Evolutionary conservation across 192 early-diverging fungal species (phyloP), one percentile per base, ranked within the genome.

Genomic region (Backusella tuberculispora): DNA sequence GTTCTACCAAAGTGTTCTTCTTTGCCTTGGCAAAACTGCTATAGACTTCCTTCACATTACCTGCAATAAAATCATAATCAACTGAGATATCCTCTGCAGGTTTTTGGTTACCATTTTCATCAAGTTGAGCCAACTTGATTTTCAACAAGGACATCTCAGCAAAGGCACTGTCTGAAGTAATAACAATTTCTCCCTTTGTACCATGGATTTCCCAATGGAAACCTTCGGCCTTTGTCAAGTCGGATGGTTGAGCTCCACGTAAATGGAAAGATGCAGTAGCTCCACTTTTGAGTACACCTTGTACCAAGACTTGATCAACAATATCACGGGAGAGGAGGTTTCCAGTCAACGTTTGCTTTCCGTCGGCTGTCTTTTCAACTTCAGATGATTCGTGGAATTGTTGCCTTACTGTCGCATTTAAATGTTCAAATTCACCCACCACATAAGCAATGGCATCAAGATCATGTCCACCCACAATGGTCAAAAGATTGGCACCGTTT

Each of bases 131-230:
- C 7, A 60, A 10, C 53, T 60, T 60, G 53, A 60, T 60, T 1
- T 60, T 60, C 8, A 60, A 21, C 53, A 24, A 24, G 4, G 53
- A 60, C 1, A 60, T 60, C 9, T 10, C 53, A 12, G 53, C 5
- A 24, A 60, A 60, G 2, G 21, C 53, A n/a, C 53, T 60, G 24
- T 60, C 53, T 3, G 53, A 60, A 10, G 53, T 60, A 60, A 60
- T 60, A 9, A 60, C 4, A 12, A 60, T 56, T 21, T 56, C 53
- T 5, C 53, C 53, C 2, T 17, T 17, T 24, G 53, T 56, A 10
- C 53, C 53, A 24, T 56, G 53, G 53, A 56, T 56, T 21, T 56
- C 53, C 53, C 53, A 56, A 56, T 12, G 53, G 4, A 56, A 10
- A 8, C 53, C 53, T 8, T 56, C 53, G 6, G 19, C 29, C 29